Percentiles rank a stretch among this genome's conserved stretches.
phyloP scores from a whole-genome alignment of 1,139 yeast genomes.

The Saccharomycopsis crataegensis region DNA sequence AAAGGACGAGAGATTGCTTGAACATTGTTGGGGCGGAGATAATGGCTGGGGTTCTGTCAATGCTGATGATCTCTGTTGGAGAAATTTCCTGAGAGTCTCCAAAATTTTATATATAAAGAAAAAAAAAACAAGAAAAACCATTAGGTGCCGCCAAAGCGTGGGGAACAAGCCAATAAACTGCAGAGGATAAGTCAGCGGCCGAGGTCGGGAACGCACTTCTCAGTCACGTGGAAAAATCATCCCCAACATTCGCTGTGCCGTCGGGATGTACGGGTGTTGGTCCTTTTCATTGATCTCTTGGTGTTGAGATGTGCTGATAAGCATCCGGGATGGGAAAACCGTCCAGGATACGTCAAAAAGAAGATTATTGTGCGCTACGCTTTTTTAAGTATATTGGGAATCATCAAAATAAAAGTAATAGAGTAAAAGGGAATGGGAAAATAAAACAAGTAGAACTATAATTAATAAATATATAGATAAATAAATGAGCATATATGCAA shows the following conservation, averaged over 20 bases:
- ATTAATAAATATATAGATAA: no score
- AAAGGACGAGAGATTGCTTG: not conserved
- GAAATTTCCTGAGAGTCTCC: not conserved
- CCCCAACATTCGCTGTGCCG: not conserved
- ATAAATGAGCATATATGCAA: no score
- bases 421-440: no score
- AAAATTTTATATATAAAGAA: not conserved
- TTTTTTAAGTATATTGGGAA: no score
- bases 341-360: no score
- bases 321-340: no score
- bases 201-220: not conserved
- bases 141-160: not conserved
- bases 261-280: not conserved
- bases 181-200: not conserved
- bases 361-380: no score
- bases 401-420: no score
- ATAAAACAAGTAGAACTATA: no score
- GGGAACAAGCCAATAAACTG: not conserved
- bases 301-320: no score
- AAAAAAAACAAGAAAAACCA: not conserved
- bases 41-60: not conserved
- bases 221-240: not conserved
- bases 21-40: constrained; percentile 2
- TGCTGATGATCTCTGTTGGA: not conserved
- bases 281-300: no score